A percentile compares a stretch with the other conserved stretches of the same genome.
phyloP scores from a whole-genome alignment of 202 grass and related monocot species.

The Hordeum pubiflorum region DNA sequence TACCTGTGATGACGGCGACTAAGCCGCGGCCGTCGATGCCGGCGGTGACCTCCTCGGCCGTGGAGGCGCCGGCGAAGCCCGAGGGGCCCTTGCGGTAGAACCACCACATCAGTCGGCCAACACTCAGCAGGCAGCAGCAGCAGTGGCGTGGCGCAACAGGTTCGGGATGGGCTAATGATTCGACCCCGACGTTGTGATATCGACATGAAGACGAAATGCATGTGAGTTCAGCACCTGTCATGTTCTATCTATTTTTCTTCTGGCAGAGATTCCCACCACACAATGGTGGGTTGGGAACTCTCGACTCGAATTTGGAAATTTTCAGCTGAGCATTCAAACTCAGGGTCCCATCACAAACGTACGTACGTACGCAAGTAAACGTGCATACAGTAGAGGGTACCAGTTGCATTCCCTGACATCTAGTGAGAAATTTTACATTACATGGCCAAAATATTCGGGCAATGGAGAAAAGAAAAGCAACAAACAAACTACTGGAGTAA shows the following conservation, averaged over 20 bases:
- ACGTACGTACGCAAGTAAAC: not conserved
- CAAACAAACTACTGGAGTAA: not conserved
- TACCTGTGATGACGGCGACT: constrained; percentile 59
- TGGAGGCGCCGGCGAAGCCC: constrained; percentile 64
- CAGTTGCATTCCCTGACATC: not conserved
- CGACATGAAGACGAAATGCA: not conserved
- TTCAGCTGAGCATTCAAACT: not conserved
- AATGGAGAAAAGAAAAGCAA: not conserved
- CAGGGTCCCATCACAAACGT: not conserved
- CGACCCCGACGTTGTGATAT: too few relatives aligned
- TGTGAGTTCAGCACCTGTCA: not conserved
- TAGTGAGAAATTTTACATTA: not conserved
- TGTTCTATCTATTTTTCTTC: not conserved
- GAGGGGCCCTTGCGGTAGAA: constrained; percentile 54
- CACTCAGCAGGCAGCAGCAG: too few relatives aligned
- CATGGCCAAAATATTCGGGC: not conserved
- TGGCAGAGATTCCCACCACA: not conserved
- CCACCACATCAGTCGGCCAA: constrained; percentile 43
- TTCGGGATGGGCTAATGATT: not conserved
- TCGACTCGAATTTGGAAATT: not conserved
- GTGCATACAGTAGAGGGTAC: not conserved
- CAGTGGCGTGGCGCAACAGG: not conserved
- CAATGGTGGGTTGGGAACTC: not conserved
- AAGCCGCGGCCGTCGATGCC: constrained; percentile 45
- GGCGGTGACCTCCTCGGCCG: constrained; percentile 73